Conservation (phyloP, 2,329 filamentous ascomycete species). For the Trichoderma sp. region DNA sequence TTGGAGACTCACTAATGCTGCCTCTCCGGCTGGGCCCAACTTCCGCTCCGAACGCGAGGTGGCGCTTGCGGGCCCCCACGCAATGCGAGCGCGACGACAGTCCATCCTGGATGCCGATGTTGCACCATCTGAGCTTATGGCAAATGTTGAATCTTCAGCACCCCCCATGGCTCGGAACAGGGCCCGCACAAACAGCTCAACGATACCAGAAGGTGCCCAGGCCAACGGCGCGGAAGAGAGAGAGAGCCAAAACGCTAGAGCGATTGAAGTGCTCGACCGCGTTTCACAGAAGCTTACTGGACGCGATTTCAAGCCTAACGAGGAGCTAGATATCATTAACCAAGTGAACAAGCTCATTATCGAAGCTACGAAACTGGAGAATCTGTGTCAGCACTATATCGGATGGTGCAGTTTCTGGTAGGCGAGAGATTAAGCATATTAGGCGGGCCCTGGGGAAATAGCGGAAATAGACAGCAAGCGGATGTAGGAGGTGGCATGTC, state of each 20-base stretch:
- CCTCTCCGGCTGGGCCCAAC: conserved; percentile 63
- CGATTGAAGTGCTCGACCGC: conserved; percentile 83
- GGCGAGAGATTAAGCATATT: conserved; percentile 12
- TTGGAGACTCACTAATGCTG: conserved; percentile 76
- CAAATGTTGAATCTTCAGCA: conserved; percentile 42
- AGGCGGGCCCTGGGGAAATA: not conserved
- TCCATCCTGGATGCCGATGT: conserved; percentile 67
- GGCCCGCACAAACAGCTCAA: conserved; percentile 59
- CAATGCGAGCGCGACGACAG: conserved; percentile 57
- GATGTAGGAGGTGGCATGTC: not conserved
- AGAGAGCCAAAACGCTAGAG: conserved; percentile 90
- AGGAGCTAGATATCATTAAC: conserved; percentile 78
- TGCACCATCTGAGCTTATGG: conserved; percentile 57
- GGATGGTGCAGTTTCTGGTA: conserved; percentile 99
- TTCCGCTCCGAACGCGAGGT: conserved; percentile 61
- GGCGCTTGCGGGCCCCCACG: conserved; percentile 47
- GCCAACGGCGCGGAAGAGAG: conserved; percentile 46
- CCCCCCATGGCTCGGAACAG: conserved; percentile 50
- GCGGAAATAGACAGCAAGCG: not conserved
- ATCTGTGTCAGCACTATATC: conserved; percentile 97
- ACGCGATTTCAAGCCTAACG: conserved; percentile 80
- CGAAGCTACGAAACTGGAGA: conserved; percentile 95
- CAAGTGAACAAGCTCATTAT: conserved; percentile 95
- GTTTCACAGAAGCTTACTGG: conserved; percentile 96
- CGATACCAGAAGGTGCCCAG: conserved; percentile 35